Conservation (phyloP, 208 protist species). For the Crithidia thermophila region DNA sequence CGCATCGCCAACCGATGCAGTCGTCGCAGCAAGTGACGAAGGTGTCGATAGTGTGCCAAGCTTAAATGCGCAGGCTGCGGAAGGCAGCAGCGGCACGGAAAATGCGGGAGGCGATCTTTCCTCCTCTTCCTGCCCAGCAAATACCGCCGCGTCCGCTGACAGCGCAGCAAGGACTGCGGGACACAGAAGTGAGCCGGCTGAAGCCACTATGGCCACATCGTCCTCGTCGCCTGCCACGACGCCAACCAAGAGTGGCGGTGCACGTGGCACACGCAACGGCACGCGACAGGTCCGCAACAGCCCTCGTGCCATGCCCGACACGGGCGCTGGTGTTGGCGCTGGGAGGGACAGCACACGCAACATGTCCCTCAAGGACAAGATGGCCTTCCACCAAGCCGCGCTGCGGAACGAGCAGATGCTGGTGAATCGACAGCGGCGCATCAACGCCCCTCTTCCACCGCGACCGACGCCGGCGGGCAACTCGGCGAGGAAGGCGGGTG, state of each 20-base stretch:
- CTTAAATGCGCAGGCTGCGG: too few species aligned
- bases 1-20: too few species aligned
- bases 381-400: constrained; percentile 52
- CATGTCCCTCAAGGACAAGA: constrained; percentile 49
- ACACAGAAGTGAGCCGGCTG: too few species aligned
- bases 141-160: too few species aligned
- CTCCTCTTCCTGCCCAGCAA: too few species aligned
- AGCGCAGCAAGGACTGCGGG: too few species aligned
- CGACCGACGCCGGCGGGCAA: constrained; percentile 9
- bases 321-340: not conserved
- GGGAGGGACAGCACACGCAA: constrained; percentile 9
- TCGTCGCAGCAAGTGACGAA: too few species aligned
- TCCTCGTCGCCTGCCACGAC: not conserved
- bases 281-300: not conserved
- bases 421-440: constrained; percentile 48
- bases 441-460: constrained; percentile 46
- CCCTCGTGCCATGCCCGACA: not conserved
- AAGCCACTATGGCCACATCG: too few species aligned
- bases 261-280: not conserved
- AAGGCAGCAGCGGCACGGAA: too few species aligned
- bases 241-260: not conserved
- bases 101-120: too few species aligned
- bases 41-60: too few species aligned
- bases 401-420: constrained; percentile 62
- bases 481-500: not conserved